These are phyloP conservation scores for Didymella exigua DNA, from an alignment of 2,329 filamentous ascomycete genomes.

Conservation along the genomic window DNA sequence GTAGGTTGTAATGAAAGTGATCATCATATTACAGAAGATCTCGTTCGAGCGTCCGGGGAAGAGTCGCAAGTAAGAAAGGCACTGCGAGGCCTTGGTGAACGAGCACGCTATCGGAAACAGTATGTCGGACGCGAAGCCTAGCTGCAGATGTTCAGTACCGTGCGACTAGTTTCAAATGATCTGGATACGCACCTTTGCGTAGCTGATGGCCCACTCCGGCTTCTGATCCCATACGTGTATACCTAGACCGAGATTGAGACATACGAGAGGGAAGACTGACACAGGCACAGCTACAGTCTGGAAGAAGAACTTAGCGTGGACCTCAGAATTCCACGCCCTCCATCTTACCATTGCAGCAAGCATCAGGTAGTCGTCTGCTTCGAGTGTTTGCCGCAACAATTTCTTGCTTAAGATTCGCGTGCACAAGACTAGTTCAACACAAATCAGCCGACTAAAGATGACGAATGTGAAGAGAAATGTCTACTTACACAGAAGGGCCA, in stretches of 20 bases:
- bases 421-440: constrained; percentile 1
- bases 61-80: constrained; percentile 37
- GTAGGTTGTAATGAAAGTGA: constrained; percentile 27
- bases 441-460: not conserved
- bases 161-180: not conserved
- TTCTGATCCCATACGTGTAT: constrained; percentile 39
- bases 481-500: constrained; percentile 27
- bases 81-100: constrained; percentile 38
- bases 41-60: constrained; percentile 32
- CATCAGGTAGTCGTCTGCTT: constrained; percentile 37
- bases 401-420: constrained; percentile 33
- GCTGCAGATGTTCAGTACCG: constrained; percentile 10
- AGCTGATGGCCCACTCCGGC: constrained; percentile 27
- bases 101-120: constrained; percentile 31
- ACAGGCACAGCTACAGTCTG: constrained; percentile 27
- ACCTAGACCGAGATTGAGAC: constrained; percentile 28
- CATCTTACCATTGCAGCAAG: constrained; percentile 28
- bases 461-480: not conserved
- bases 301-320: not conserved
- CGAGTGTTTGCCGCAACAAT: constrained; percentile 25
- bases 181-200: constrained; percentile 26
- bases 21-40: constrained; percentile 29
- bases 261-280: constrained; percentile 27
- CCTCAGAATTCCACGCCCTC: not conserved
- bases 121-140: constrained; percentile 30